Base-by-base conservation (phyloP, 768 basidiomycete species). In the Pholiota molesta region DNA sequence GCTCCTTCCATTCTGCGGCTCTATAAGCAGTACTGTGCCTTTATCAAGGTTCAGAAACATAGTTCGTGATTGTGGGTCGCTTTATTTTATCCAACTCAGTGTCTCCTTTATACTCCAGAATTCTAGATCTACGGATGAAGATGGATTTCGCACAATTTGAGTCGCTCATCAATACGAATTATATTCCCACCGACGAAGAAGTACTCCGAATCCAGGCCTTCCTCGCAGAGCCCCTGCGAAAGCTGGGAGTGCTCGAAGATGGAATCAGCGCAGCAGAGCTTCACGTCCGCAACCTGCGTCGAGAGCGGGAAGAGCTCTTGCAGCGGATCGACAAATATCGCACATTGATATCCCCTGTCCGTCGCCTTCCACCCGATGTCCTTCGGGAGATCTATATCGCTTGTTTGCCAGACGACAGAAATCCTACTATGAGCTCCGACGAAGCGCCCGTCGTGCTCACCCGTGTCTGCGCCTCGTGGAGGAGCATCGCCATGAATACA, bases 381-480 rank as follows among this genome's bases (percentile, higher is more conserved):
- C 47, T 71, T 13, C 59, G 66, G 19, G 60, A 62, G 21, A 67
- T 71, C n/a, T 68, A 68, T 28, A 28, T 61, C 26, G 31, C 57
- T 19, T 71, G 67, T 39, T 60, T 71, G 7, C 69, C 69, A 8
- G 52, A 55, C 5, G 63, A 67, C 14, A 66, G 65, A 40, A 71
- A 71, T 53, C 60, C 69, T 7, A 60, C 63, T 39, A 67, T 71
- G 65, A 64, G 64, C 39, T 37, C 37, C 19, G 59, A 35, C 13
- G 66, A 67, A 44, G 67, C 69, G 3, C 69, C 69, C 19, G 23
- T 68, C 29, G 35, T 67, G 13, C 63, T 67, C 11, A 65, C 64
- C 3, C 65, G 62, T 9, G 54, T 71, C 16, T 71, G 64, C 51
- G 65, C 63, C 29, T 57, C 62, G 17, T 71, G 69, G 69, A 55